A percentile compares a stretch with the other conserved stretches of the same genome.
Conservation (phyloP, 108 stramenopile genomes). For the Bacterosira constricta region DNA sequence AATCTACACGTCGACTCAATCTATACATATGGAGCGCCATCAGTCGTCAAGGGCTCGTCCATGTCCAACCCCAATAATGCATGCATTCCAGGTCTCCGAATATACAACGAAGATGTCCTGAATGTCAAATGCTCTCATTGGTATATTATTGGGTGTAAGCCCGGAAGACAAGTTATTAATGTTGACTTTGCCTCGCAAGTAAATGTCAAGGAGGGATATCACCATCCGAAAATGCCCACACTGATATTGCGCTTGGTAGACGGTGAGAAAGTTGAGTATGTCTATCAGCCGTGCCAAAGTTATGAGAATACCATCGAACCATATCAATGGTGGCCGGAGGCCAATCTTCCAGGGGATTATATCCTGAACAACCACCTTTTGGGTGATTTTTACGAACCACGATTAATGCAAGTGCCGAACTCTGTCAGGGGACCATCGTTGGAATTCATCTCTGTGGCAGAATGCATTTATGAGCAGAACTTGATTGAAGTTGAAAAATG, state of each 20-base stretch:
- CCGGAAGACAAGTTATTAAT: conserved; percentile 22
- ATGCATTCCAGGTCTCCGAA: conserved; percentile 33
- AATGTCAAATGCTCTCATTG: conserved; percentile 4
- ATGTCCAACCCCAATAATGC: conserved; percentile 27
- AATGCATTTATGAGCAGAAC: conserved; percentile 8
- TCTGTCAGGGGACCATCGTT: conserved; percentile 2
- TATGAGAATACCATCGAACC: not conserved
- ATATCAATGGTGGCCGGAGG: conserved; percentile 46
- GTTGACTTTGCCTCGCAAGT: conserved; percentile 36
- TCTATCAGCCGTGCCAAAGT: conserved; percentile 10
- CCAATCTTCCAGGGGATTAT: conserved; percentile 2
- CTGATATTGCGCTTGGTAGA: conserved; percentile 9
- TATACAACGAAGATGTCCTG: conserved; percentile 28
- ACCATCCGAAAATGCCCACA: conserved; percentile 39
- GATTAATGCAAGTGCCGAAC: conserved; percentile 7
- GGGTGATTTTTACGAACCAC: conserved; percentile 15
- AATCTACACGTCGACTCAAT: conserved; percentile 1
- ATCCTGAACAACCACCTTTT: conserved; percentile 22
- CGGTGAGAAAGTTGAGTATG: conserved; percentile 9
- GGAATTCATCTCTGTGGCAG: conserved; percentile 15
- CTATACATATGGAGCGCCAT: conserved; percentile 44
- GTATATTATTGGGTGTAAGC: conserved; percentile 24
- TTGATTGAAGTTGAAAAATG: not conserved
- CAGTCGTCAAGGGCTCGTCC: conserved; percentile 16
- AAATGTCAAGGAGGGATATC: conserved; percentile 23